A percentile compares a stretch with the other conserved stretches of the same genome.
Evolutionary conservation across 495 filamentous ascomycete species (phyloP).

Genomic region (Daldinia childiae): DNA sequence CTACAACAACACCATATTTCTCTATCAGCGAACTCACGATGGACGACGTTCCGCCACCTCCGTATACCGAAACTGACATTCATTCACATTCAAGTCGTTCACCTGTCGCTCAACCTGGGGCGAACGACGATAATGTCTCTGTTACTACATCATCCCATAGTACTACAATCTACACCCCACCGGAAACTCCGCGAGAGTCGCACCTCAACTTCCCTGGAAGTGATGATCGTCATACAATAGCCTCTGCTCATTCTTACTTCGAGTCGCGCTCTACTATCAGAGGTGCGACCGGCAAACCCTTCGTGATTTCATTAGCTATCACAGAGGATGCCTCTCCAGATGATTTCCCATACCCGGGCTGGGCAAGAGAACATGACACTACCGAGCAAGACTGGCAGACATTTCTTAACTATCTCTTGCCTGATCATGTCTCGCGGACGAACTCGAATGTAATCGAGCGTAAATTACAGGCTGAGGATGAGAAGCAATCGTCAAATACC

Average conservation of each 20-base stretch:
- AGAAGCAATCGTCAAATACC: slow-evolving; percentile 28
- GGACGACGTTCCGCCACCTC: slow-evolving; percentile 57
- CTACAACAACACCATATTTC: slow-evolving; percentile 1
- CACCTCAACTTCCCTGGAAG: slow-evolving; percentile 44
- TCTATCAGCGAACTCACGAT: slow-evolving; percentile 30
- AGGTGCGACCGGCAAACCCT: slow-evolving; percentile 10
- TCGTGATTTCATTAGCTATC: slow-evolving; percentile 43
- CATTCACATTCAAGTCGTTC: slow-evolving; percentile 49
- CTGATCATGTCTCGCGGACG: slow-evolving; percentile 42
- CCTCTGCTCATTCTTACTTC: slow-evolving; percentile 53
- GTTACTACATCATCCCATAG: slow-evolving; percentile 49
- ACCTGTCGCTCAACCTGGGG: slow-evolving; percentile 13
- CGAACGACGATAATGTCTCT: slow-evolving; percentile 40
- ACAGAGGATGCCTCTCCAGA: slow-evolving; percentile 35
- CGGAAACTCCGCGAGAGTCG: slow-evolving; percentile 51
- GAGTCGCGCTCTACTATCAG: slow-evolving; percentile 47
- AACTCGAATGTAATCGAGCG: slow-evolving; percentile 51
- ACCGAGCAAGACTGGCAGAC: slow-evolving; percentile 59
- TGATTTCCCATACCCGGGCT: slow-evolving; percentile 49
- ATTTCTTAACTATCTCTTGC: slow-evolving; percentile 58
- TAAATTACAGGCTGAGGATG: slow-evolving; percentile 48
- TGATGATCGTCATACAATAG: slow-evolving; percentile 40
- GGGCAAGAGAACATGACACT: slow-evolving; percentile 49
- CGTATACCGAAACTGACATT: slow-evolving; percentile 61
- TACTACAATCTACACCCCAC: slow-evolving; percentile 59